Evolutionary conservation across 139 green algal genomes (phyloP).

Genomic region (Micractinium sp.): DNA sequence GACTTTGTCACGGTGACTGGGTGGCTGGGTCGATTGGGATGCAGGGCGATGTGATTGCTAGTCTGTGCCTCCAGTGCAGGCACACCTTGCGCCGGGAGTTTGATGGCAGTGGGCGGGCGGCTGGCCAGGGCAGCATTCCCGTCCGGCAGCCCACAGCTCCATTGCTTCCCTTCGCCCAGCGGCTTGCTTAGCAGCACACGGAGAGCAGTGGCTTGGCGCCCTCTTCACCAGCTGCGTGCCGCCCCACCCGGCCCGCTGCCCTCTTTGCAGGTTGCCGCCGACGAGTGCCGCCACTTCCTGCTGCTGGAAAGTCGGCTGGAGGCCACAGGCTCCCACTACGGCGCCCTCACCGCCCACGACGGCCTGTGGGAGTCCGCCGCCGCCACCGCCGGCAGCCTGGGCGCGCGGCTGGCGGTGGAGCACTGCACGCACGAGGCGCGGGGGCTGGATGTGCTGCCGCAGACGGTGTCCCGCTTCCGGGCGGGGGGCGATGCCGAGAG

Average conservation of each 20-base stretch:
- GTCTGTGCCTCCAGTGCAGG: too few relatives aligned
- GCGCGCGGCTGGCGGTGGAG: conserved; percentile 88
- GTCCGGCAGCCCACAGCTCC: too few relatives aligned
- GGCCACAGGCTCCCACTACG: conserved; percentile 78
- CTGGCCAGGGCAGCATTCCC: too few relatives aligned
- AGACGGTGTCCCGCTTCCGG: conserved; percentile 86
- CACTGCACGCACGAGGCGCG: conserved; percentile 89
- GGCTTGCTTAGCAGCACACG: too few relatives aligned
- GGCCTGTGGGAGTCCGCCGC: conserved; percentile 88
- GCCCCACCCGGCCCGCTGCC: not conserved
- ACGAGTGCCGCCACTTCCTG: conserved; percentile 88
- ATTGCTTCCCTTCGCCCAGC: too few relatives aligned
- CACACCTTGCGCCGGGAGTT: not conserved
- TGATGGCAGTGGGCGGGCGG: too few relatives aligned
- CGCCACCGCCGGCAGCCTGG: conserved; percentile 57
- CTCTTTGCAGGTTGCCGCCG: conserved; percentile 76
- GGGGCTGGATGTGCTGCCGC: conserved; percentile 89
- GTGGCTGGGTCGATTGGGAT: too few relatives aligned
- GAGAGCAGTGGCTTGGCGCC: too few relatives aligned
- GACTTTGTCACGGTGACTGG: conserved; percentile 74
- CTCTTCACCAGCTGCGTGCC: not conserved
- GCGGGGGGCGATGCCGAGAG: not conserved
- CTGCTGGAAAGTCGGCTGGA: conserved; percentile 61
- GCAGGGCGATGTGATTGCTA: too few relatives aligned
- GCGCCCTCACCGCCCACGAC: conserved; percentile 85